Base-by-base conservation (phyloP, 2,329 filamentous ascomycete genomes). In the Calycina herbarum region DNA sequence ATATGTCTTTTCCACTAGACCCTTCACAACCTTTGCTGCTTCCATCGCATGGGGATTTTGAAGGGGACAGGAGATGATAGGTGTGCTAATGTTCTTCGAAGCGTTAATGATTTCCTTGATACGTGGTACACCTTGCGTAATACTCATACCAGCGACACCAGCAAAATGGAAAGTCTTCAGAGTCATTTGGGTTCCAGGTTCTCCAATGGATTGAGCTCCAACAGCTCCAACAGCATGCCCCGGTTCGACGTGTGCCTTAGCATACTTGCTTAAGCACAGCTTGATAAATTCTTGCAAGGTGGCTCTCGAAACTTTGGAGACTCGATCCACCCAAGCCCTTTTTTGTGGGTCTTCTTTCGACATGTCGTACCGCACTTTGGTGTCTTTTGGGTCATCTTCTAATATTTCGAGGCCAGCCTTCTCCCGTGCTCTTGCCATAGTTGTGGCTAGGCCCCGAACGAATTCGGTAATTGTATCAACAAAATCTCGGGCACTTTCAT, bases 71-170 rank as follows among this genome's bases (percentile, higher is more conserved):
- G 86, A 88, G 71, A 99, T 96, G 75, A 99, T 90, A 0, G 95
- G 95, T 0, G 95, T 99, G 77, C 91, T 96, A 78, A 99, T 99
- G 60, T 83, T 82, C 77, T 93, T 96, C 8, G 93, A 97, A 5
- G 95, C 95, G 79, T 99, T 99, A 87, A 99, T 99, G 72, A 99
- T 99, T 83, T 99, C 95, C 81, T 99, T 99, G 82, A 99, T 99
- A 89, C 95, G 94, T 1, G 95, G 95, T 6, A 99, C 95, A 91
- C 95, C 95, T 76, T 97, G 93, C 0, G 95, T 99, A 76, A 99
- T 97, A 85, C 93, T 97, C 95, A 99, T 98, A 77, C 94, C 94
- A 56, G 95, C 95, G 69, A 99, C 95, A 91, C 95, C 95, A 76
- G 95, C 95, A 82, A 99, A 99, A 90, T 98, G 95, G 87, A 98